phyloP scores from a whole-genome alignment of 2,329 filamentous ascomycete species.

The Drechslerella coelobrocha region DNA sequence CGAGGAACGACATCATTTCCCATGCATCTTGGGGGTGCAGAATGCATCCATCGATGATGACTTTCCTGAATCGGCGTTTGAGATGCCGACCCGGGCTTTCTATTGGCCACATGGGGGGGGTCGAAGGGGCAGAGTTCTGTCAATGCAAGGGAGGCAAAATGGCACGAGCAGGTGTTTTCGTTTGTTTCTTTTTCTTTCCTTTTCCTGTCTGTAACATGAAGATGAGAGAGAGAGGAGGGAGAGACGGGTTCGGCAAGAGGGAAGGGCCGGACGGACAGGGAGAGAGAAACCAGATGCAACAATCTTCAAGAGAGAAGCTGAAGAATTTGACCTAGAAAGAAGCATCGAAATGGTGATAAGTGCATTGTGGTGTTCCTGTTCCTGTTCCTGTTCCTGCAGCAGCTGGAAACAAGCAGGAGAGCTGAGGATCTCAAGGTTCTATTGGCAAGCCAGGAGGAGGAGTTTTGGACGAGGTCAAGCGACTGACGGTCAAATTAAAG shows the following conservation, averaged over 20 bases:
- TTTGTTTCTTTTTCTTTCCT: slow-evolving; percentile 6
- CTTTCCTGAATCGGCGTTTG: slow-evolving; percentile 28
- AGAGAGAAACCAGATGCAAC: slow-evolving; percentile 1
- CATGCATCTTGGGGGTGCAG: neutral
- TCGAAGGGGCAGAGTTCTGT: slow-evolving; percentile 13
- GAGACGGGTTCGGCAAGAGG: slow-evolving; percentile 30
- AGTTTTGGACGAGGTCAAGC: slow-evolving; percentile 18
- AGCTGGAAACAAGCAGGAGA: slow-evolving; percentile 8
- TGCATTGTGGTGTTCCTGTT: neutral
- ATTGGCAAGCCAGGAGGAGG: neutral
- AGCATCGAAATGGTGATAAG: neutral
- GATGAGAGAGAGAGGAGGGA: slow-evolving; percentile 17
- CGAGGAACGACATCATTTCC: neutral
- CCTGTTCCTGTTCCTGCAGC: slow-evolving; percentile 35
- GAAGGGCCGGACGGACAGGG: slow-evolving; percentile 11
- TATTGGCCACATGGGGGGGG: slow-evolving; percentile 21
- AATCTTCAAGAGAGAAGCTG: neutral
- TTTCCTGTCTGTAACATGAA: slow-evolving; percentile 22
- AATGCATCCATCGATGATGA: slow-evolving; percentile 20
- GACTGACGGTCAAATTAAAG: slow-evolving; percentile 4
- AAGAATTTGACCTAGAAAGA: neutral
- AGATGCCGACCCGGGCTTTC: slow-evolving; percentile 15
- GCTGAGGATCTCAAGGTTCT: neutral
- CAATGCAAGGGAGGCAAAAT: slow-evolving; percentile 49
- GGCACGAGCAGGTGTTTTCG: slow-evolving; percentile 11